Evolutionary conservation across 352 stramenopile genomes (phyloP), one percentile per base, ranked within the genome.

Genomic region (Thraustochytrium striatum): DNA sequence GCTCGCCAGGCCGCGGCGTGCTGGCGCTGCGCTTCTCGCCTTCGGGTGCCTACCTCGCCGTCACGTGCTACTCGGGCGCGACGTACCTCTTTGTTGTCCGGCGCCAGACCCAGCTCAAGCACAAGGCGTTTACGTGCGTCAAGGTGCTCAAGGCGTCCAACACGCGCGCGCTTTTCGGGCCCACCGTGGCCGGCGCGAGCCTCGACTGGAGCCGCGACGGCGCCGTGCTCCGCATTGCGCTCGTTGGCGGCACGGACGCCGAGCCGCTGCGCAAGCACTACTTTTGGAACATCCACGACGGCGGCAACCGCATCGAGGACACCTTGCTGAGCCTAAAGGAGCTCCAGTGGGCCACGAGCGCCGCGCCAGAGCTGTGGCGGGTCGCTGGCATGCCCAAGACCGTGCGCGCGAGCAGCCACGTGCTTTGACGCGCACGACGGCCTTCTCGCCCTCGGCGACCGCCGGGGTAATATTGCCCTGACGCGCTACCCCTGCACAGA

Each of bases 71-170:
- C 9, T 65, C 41, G 21, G 50, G 43, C 21, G 32, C 65, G 7
- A 50, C 52, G 16, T 68, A 70, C 36, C 19, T 75, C 11, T 75
- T 70, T 43, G 25, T 3, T 1, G 65, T 75, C 8, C 41, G 41
- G 2, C 43, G 65, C n/a, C n/a, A 62, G 21, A 28, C 41, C 35
- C 47, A 68, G 52, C 9, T 3, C 35, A 7, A 0, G 16, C n/a
- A 72, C 44, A 72, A 72, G 41, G 30, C 7, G 8, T 75, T 75
- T 32, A 70, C 44, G 0, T 68, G 65, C 30, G 25, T 68, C 5
- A 30, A 75, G 11, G 65, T 50, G 16, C 65, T 75, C 65, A 75
- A 68, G 36, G 21, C 1, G 39, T 25, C 13, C 19, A 65, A 69
- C 13, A 25, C 16, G 13, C 21, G 30, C 30, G 33, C 1, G 13